Percentiles rank a stretch among this genome's conserved stretches.
These are phyloP conservation scores for Gossypium laxum DNA, from an alignment of 441 rosid species.

Conservation along the genomic window DNA sequence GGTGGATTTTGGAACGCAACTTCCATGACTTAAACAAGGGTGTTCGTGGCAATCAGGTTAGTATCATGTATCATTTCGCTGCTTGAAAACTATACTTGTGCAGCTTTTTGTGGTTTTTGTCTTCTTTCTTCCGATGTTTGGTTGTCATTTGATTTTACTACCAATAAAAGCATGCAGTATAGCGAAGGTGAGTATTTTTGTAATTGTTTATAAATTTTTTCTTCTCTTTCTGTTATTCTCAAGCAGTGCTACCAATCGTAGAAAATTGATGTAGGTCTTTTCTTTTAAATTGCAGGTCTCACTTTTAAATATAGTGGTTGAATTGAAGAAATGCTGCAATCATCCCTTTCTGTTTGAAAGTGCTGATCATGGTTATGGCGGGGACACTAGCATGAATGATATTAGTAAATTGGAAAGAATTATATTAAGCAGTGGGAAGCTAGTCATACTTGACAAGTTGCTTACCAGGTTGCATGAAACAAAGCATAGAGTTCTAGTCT, in stretches of 20 bases:
- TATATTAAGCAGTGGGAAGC: slow-evolving; percentile 91
- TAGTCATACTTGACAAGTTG: slow-evolving; percentile 93
- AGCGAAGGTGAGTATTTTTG: background rate
- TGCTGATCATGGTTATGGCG: slow-evolving; percentile 99
- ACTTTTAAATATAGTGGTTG: slow-evolving; percentile 94
- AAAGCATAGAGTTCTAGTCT: slow-evolving; percentile 89
- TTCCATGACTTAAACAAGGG: slow-evolving; percentile 98
- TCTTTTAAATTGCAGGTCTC: slow-evolving; percentile 60
- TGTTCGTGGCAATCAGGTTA: slow-evolving; percentile 98
- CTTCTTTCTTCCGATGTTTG: background rate
- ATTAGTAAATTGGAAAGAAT: slow-evolving; percentile 81
- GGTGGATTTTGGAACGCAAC: slow-evolving; percentile 97
- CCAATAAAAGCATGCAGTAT: background rate
- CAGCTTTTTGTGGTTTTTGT: background rate
- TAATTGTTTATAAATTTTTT: slow-evolving; percentile 12
- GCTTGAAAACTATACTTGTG: slow-evolving; percentile 2
- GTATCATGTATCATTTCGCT: slow-evolving; percentile 14
- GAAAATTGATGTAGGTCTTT: slow-evolving; percentile 17
- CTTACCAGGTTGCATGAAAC: slow-evolving; percentile 88
- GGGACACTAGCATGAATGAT: slow-evolving; percentile 53
- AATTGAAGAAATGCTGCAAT: slow-evolving; percentile 98
- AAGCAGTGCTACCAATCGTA: background rate
- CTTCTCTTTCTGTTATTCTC: slow-evolving; percentile 2
- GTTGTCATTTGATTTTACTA: background rate
- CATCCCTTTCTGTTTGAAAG: slow-evolving; percentile 99